Evolutionary conservation across 1,284 basidiomycete genomes (phyloP).

Genomic region (Tilletia horrida): DNA sequence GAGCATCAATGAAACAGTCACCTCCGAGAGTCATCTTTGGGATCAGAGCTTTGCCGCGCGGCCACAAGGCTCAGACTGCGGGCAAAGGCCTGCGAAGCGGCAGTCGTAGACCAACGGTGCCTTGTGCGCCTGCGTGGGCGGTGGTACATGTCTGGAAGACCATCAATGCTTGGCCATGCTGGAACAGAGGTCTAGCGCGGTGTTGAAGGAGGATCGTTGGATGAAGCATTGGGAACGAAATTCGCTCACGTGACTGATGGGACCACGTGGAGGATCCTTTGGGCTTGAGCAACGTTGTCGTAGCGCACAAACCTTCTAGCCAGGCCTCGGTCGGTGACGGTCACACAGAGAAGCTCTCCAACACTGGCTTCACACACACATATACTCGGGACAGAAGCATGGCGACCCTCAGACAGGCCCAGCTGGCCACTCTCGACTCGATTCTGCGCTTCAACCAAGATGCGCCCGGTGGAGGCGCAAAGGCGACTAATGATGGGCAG

Average conservation of each 20-base stretch:
- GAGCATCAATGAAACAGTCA: background rate
- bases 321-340: background rate
- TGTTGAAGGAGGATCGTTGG: no score
- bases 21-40: background rate
- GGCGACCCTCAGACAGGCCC: conserved; percentile 37
- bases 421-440: conserved; percentile 46
- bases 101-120: background rate
- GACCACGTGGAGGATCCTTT: no score
- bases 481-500: background rate
- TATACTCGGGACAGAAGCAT: background rate
- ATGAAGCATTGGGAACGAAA: no score
- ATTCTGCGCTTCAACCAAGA: conserved; percentile 51
- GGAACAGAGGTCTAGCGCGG: no score
- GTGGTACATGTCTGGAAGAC: background rate
- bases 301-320: no score
- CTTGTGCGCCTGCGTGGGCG: background rate
- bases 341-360: background rate
- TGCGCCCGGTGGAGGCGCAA: background rate
- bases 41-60: background rate
- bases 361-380: conserved; percentile 8
- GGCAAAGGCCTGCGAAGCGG: conserved; percentile 7
- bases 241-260: no score
- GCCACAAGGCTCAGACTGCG: background rate
- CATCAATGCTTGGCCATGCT: no score
- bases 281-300: no score